Evolutionary conservation across 306 rosid species (phyloP).

Genomic region (Canavalia gladiata): DNA sequence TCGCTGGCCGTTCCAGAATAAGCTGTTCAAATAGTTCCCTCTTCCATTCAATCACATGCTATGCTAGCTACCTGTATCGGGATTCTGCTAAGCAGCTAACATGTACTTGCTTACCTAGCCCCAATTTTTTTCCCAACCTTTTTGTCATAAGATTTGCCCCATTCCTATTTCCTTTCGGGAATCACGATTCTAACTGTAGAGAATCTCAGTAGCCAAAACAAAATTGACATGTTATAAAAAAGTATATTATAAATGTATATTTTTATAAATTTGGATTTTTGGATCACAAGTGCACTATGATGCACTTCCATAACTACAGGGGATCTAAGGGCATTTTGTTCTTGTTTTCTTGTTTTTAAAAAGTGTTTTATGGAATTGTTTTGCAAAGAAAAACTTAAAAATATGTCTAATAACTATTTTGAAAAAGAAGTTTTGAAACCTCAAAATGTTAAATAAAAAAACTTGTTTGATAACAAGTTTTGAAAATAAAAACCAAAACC

Average conservation of each 20-base stretch:
- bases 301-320: not conserved
- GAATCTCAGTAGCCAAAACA: not conserved
- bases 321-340: too few relatives aligned
- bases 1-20: not conserved
- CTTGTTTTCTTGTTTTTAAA: too few relatives aligned
- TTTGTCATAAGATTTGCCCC: not conserved
- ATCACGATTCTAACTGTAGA: not conserved
- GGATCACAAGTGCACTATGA: not conserved
- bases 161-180: not conserved
- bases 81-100: slow-evolving; percentile 28
- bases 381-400: too few relatives aligned
- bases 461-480: too few relatives aligned
- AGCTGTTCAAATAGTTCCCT: slow-evolving; percentile 5
- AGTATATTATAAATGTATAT: not conserved
- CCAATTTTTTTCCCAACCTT: not conserved
- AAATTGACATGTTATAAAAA: not conserved
- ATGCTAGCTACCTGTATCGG: slow-evolving; percentile 18
- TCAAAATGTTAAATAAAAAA: too few relatives aligned
- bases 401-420: too few relatives aligned
- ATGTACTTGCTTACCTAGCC: not conserved
- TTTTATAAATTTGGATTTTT: not conserved
- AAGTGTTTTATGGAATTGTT: too few relatives aligned
- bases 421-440: too few relatives aligned
- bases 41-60: slow-evolving; percentile 8
- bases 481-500: too few relatives aligned